phyloP scores from a whole-genome alignment of 164 flowering plant species.

The Aristolochia californica region DNA sequence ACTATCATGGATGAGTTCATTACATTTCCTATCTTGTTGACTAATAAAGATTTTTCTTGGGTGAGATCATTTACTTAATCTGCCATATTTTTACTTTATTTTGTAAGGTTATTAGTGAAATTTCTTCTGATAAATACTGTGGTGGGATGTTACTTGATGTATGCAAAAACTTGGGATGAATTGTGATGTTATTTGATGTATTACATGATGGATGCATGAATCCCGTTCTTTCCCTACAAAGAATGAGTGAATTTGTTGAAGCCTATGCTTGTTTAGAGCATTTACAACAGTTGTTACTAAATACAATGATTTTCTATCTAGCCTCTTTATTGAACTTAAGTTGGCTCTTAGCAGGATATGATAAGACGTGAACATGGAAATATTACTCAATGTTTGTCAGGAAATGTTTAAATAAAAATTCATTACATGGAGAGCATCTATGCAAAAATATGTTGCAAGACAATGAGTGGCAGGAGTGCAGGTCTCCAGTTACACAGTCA shows the following conservation, averaged over 20 bases:
- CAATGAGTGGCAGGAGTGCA: background rate
- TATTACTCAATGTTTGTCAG: background rate
- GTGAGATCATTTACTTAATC: conserved; percentile 16
- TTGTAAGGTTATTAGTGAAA: background rate
- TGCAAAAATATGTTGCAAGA: background rate
- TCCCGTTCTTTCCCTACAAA: background rate
- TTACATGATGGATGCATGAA: background rate
- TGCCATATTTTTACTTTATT: background rate
- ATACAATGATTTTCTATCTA: background rate
- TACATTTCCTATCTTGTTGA: conserved; percentile 59
- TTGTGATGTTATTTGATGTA: background rate
- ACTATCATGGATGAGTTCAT: conserved; percentile 48
- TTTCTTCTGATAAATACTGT: background rate
- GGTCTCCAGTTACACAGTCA: background rate
- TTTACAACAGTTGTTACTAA: background rate
- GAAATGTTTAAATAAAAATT: background rate
- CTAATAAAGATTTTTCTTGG: conserved; percentile 38
- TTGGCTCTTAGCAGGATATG: too few species aligned
- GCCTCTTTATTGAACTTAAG: background rate
- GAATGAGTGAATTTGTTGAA: background rate
- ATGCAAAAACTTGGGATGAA: background rate
- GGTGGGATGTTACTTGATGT: background rate
- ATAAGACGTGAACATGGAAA: background rate
- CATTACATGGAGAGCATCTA: background rate
- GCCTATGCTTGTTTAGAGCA: background rate